Conservation (phyloP, 176 grass and related monocot species). For the Zea luxurians region DNA sequence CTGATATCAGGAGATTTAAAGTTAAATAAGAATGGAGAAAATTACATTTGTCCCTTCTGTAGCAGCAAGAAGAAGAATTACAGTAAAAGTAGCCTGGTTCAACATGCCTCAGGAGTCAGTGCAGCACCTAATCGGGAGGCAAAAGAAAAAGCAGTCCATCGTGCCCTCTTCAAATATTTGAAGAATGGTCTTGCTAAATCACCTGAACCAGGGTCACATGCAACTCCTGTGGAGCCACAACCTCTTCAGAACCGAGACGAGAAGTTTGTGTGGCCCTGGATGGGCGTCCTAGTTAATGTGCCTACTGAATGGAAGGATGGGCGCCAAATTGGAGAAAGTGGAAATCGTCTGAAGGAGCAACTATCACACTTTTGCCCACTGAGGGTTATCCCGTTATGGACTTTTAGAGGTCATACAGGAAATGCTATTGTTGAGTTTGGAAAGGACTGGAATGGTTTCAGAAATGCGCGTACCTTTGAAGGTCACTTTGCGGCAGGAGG, state of each 20-base stretch:
- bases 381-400: slow-evolving; percentile 69
- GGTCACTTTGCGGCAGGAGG: slow-evolving; percentile 45
- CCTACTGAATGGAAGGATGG: slow-evolving; percentile 63
- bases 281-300: slow-evolving; percentile 64
- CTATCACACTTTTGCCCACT: slow-evolving; percentile 48
- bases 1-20: slow-evolving; percentile 54
- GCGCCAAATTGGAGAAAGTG: slow-evolving; percentile 57
- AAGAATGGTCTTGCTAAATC: slow-evolving; percentile 42
- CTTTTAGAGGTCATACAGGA: slow-evolving; percentile 58
- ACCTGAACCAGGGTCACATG: neutral
- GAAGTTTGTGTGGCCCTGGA: slow-evolving; percentile 78
- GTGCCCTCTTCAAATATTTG: slow-evolving; percentile 67
- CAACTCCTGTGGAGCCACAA: slow-evolving; percentile 26
- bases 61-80: slow-evolving; percentile 70
- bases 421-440: slow-evolving; percentile 71
- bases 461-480: slow-evolving; percentile 69
- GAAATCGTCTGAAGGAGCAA: slow-evolving; percentile 57
- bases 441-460: slow-evolving; percentile 76
- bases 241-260: slow-evolving; percentile 57
- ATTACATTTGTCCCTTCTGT: slow-evolving; percentile 77
- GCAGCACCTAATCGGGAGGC: slow-evolving; percentile 57
- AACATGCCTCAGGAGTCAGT: slow-evolving; percentile 74
- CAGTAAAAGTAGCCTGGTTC: slow-evolving; percentile 60
- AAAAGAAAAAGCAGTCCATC: slow-evolving; percentile 73
- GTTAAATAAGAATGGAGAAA: slow-evolving; percentile 43